A percentile compares a stretch with the other conserved stretches of the same genome.
Evolutionary conservation across 2,329 filamentous ascomycete genomes (phyloP).

Genomic region (Trichophyton benhamiae): DNA sequence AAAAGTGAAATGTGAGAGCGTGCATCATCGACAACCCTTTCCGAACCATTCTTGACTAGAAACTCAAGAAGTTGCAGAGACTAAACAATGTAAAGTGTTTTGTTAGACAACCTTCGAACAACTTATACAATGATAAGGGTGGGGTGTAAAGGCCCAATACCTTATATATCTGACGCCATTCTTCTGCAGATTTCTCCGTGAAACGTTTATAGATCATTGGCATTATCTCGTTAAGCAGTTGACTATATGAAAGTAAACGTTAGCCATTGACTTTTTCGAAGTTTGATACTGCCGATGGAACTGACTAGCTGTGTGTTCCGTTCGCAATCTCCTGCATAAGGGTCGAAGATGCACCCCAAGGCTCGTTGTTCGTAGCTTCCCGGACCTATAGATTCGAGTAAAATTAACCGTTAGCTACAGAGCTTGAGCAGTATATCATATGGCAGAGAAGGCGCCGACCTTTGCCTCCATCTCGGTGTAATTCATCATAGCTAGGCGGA

Average conservation of each 20-base stretch:
- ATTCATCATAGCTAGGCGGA: conserved; percentile 77
- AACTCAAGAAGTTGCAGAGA: conserved; percentile 64
- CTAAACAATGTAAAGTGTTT: conserved; percentile 24
- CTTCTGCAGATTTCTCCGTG: conserved; percentile 93
- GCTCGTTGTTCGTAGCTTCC: conserved; percentile 98
- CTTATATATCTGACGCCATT: conserved; percentile 99
- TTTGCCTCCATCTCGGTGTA: conserved; percentile 85
- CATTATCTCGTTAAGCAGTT: conserved; percentile 98
- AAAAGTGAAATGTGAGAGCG: conserved; percentile 87
- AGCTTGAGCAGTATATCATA: background rate
- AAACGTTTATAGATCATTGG: conserved; percentile 99
- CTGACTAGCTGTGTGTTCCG: conserved; percentile 95
- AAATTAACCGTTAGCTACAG: background rate
- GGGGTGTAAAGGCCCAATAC: conserved; percentile 31
- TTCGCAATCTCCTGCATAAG: conserved; percentile 97
- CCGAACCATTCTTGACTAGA: conserved; percentile 94
- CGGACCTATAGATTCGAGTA: conserved; percentile 52
- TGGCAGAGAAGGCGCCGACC: conserved; percentile 25
- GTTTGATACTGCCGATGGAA: conserved; percentile 13
- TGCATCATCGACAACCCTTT: conserved; percentile 93
- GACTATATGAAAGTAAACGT: conserved; percentile 41
- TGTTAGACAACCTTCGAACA: background rate
- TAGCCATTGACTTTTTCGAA: conserved; percentile 6
- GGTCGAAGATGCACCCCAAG: conserved; percentile 77
- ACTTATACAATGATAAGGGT: background rate